Conservation (phyloP, 768 basidiomycete species). For the Termitomyces eurrhizus region DNA sequence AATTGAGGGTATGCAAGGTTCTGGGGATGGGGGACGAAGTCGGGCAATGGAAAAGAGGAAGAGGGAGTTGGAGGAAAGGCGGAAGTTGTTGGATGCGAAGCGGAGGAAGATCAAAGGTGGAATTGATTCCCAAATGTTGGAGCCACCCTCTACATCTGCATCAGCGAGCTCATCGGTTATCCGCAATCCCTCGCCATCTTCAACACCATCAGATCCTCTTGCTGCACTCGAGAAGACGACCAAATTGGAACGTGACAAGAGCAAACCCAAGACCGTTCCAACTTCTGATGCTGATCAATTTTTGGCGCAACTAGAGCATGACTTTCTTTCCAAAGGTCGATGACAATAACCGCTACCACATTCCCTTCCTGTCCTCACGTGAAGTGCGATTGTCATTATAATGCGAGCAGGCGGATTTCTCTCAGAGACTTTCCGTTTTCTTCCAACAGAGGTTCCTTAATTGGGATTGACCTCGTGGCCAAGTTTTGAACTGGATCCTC, state of each 20-base stretch:
- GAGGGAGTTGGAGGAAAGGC: conserved; percentile 67
- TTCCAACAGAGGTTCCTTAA: neutral
- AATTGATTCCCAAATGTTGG: conserved; percentile 3
- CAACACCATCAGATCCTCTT: conserved; percentile 40
- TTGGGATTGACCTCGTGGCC: neutral
- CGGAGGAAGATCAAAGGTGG: conserved; percentile 43
- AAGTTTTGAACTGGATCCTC: neutral
- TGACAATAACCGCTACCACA: neutral
- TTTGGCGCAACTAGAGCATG: conserved; percentile 60
- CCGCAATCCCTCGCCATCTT: neutral
- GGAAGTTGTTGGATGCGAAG: conserved; percentile 61
- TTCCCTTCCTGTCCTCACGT: neutral
- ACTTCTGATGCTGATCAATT: conserved; percentile 56
- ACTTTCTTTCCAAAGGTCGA: conserved; percentile 40
- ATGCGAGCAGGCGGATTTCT: neutral
- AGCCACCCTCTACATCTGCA: conserved; percentile 3
- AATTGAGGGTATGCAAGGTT: conserved; percentile 65
- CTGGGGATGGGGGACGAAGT: conserved; percentile 34
- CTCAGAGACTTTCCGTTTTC: no score
- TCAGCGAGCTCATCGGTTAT: neutral
- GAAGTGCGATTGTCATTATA: neutral
- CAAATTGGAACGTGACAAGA: conserved; percentile 17
- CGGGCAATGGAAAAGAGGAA: conserved; percentile 71
- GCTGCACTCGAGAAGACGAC: conserved; percentile 41
- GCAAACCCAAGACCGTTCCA: conserved; percentile 15